Evolutionary conservation across 805 yeast genomes (phyloP).

Genomic region (Teunomyces tritomae): DNA sequence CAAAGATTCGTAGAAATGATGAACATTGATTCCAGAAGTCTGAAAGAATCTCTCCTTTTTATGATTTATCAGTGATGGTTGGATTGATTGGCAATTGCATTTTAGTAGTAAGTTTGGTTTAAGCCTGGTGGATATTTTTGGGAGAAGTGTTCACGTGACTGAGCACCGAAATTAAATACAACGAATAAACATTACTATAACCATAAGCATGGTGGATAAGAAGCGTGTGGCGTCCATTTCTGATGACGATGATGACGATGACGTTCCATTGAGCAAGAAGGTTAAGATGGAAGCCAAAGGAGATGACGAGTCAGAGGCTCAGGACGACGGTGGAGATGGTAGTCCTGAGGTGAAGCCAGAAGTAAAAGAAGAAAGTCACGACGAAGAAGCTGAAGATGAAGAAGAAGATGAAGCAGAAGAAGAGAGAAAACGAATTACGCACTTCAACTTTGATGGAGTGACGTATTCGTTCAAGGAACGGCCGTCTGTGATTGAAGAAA

Average conservation of each 20-base stretch:
- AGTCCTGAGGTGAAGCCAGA: conserved; percentile 14
- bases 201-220: conserved; percentile 21
- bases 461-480: conserved; percentile 83
- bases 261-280: conserved; percentile 23
- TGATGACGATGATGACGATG: conserved; percentile 29
- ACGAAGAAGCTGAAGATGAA: conserved; percentile 30
- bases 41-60: not conserved
- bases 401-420: conserved; percentile 46
- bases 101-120: too few relatives aligned
- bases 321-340: conserved; percentile 8
- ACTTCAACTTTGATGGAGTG: conserved; percentile 72
- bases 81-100: too few relatives aligned
- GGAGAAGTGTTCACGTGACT: not conserved
- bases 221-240: conserved; percentile 26
- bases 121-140: too few relatives aligned
- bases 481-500: conserved; percentile 91
- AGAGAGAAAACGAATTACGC: conserved; percentile 40
- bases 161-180: not conserved
- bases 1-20: too few relatives aligned
- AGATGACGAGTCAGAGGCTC: conserved; percentile 17
- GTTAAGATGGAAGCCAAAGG: conserved; percentile 18
- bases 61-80: too few relatives aligned
- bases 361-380: conserved; percentile 23
- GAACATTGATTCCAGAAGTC: not conserved
- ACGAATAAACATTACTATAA: not conserved